A percentile compares a stretch with the other conserved stretches of the same genome.
Conservation (phyloP, 306 rosid species). For the Rubus parviflorus region DNA sequence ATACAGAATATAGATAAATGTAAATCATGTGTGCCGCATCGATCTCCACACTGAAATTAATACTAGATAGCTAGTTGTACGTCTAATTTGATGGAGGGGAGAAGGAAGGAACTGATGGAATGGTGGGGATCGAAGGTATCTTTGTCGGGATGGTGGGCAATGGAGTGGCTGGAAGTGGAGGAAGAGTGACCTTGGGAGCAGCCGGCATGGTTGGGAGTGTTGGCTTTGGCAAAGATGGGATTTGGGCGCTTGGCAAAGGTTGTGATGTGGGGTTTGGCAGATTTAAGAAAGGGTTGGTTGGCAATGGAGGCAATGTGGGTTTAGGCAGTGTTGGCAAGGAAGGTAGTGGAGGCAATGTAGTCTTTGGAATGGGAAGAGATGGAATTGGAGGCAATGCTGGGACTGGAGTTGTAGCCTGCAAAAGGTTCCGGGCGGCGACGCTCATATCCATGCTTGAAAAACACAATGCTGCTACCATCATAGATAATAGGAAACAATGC, state of each 20-base stretch:
- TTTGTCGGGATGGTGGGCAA: conserved; percentile 17
- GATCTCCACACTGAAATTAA: neutral
- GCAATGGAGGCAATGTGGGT: conserved; percentile 27
- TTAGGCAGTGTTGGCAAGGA: conserved; percentile 4
- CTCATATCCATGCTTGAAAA: conserved; percentile 25
- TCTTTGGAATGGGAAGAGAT: neutral
- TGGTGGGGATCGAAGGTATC: conserved; percentile 18
- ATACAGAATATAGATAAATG: too few species aligned
- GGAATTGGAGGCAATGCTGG: conserved; percentile 29
- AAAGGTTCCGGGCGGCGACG: conserved; percentile 28
- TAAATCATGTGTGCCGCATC: neutral
- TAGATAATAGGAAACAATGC: neutral
- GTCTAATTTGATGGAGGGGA: conserved; percentile 22
- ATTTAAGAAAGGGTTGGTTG: neutral
- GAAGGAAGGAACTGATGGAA: conserved; percentile 15
- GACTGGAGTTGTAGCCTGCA: conserved; percentile 31
- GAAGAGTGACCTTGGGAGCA: conserved; percentile 13
- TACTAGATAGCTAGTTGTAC: neutral
- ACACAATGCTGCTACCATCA: conserved; percentile 17
- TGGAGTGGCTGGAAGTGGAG: conserved; percentile 14
- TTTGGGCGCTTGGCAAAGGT: conserved; percentile 5
- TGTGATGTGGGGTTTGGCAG: conserved; percentile 23
- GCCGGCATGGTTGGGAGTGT: conserved; percentile 14
- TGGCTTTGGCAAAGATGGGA: conserved; percentile 10
- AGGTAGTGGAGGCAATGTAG: conserved; percentile 19